Base-by-base conservation (phyloP, 805 yeast species). In the Spathaspora gorwiae region DNA sequence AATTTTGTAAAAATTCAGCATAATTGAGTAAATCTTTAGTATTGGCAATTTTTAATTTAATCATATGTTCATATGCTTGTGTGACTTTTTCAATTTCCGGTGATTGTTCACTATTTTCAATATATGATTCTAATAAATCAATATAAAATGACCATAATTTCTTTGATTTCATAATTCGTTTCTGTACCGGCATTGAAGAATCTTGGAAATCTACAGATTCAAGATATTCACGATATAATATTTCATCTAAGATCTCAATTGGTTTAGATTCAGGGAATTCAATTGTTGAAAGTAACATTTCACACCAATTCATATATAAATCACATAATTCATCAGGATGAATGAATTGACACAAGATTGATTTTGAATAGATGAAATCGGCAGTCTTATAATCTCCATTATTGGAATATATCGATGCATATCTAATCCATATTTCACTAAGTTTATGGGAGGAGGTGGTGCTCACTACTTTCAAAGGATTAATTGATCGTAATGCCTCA, bases 291-390 rank as follows among this genome's bases (percentile, higher is more conserved):
- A 86, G 54, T 47, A 83, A 84, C 62, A 79, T 65, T 46, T 85
- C 85, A 6, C 84, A 72, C 96, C 97, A 90, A 13, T 73, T 75
- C n/a, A 79, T 66, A 77, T 89, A 87, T 6, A 90, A 61, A 2
- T 75, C 75, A 2, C 83, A 86, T 15, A 89, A 63, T 48, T 89
- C 96, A 19, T 78, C 77, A 0, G 80, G 64, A 12, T 73, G 64
- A 26, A 68, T 73, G 62, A 75, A 89, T 6, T 90, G 90, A 0
- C 90, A 90, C 45, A 81, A 80, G 1, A 80, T 67, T 0, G 92
- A 83, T 40, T 81, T 81, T 33, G 80, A 78, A 45, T 75, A 78
- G 6, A 90, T 75, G 13, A 76, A 68, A 50, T 85, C 64, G 0
- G 90, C 89, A 0, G 86, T 78, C 13, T 66, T 68, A 9, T 73